These are phyloP conservation scores for Cercospora zeina DNA, from an alignment of 2,329 filamentous ascomycete species.

Conservation along the genomic window DNA sequence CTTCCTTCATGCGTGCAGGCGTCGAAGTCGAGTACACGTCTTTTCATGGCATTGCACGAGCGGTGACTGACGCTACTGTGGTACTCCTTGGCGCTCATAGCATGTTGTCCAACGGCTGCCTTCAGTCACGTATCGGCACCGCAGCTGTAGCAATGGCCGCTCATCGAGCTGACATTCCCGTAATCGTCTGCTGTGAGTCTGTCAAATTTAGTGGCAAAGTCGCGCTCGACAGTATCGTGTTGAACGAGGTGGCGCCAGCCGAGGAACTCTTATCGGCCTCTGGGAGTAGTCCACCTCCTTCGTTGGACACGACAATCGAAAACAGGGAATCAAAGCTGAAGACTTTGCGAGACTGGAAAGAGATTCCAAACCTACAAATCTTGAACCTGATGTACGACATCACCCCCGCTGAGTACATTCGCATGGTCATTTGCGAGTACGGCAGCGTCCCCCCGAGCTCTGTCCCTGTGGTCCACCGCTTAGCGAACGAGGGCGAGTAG, in stretches of 20 bases:
- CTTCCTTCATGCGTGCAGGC: slow-evolving; percentile 66
- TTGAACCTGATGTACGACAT: slow-evolving; percentile 86
- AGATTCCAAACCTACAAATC: slow-evolving; percentile 62
- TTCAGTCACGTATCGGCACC: slow-evolving; percentile 86
- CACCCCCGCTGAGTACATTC: slow-evolving; percentile 81
- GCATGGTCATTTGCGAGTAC: slow-evolving; percentile 87
- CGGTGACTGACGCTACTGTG: slow-evolving; percentile 68
- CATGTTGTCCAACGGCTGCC: slow-evolving; percentile 90
- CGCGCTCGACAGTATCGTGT: slow-evolving; percentile 85
- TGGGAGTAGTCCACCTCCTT: not conserved
- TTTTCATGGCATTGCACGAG: slow-evolving; percentile 73
- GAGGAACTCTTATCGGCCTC: slow-evolving; percentile 57
- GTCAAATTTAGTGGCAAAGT: slow-evolving; percentile 93
- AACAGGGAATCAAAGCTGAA: slow-evolving; percentile 32
- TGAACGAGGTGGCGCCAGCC: slow-evolving; percentile 85
- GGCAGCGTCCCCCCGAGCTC: slow-evolving; percentile 83
- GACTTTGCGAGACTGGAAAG: slow-evolving; percentile 55
- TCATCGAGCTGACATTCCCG: slow-evolving; percentile 70
- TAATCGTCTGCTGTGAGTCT: slow-evolving; percentile 88
- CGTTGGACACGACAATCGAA: slow-evolving; percentile 34
- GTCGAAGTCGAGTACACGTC: slow-evolving; percentile 79
- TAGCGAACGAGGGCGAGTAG: slow-evolving; percentile 38
- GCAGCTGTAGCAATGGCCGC: slow-evolving; percentile 84
- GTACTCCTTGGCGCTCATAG: slow-evolving; percentile 86
- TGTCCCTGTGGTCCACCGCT: slow-evolving; percentile 70